phyloP scores from a whole-genome alignment of 140 eudicot species.

The Bidens hawaiensis region DNA sequence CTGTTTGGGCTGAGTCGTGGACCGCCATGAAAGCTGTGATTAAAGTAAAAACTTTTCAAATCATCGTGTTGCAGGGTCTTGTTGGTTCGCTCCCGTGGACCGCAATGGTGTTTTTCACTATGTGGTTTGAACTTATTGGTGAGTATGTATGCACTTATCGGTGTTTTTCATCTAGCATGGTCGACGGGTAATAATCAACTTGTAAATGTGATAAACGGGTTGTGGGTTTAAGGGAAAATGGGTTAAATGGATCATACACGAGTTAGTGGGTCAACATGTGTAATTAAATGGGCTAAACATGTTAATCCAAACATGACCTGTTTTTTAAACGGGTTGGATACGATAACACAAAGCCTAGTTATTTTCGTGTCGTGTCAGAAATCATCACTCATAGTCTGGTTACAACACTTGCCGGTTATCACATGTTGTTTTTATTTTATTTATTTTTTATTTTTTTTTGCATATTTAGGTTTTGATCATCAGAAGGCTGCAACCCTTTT shows the following conservation, averaged over 20 bases:
- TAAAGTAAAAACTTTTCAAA: slow-evolving; percentile 76
- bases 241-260: too few relatives aligned
- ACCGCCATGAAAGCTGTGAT: slow-evolving; percentile 65
- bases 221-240: too few relatives aligned
- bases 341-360: too few relatives aligned
- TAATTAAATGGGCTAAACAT: too few relatives aligned
- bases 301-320: too few relatives aligned
- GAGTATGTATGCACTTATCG: slow-evolving; percentile 21
- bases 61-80: slow-evolving; percentile 92
- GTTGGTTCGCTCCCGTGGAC: slow-evolving; percentile 98
- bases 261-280: too few relatives aligned
- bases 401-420: background rate
- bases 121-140: slow-evolving; percentile 96
- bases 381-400: too few relatives aligned
- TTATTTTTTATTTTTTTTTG: too few relatives aligned
- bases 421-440: background rate
- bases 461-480: slow-evolving; percentile 94
- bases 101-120: slow-evolving; percentile 87
- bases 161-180: background rate
- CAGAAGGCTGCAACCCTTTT: slow-evolving; percentile 71
- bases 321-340: too few relatives aligned
- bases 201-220: too few relatives aligned
- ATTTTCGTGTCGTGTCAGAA: too few relatives aligned
- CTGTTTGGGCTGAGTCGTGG: slow-evolving; percentile 85
- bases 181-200: too few relatives aligned